Conservation (phyloP, 2,329 filamentous ascomycete species). For the Byssochlamys sp. region DNA sequence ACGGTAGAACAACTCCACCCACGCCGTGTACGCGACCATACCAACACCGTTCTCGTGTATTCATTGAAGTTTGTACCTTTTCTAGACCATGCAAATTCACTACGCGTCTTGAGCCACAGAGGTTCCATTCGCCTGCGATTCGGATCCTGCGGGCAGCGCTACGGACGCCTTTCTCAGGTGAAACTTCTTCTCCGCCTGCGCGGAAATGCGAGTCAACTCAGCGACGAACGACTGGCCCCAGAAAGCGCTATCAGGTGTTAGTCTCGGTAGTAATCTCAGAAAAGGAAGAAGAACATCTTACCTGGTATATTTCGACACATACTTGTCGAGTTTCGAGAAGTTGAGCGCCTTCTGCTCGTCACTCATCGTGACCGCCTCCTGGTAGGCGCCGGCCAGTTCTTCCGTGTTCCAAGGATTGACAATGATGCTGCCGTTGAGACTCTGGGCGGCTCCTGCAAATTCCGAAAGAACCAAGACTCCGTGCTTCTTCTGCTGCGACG, state of each 20-base stretch:
- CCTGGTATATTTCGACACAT: conserved; percentile 90
- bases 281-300: conserved; percentile 18
- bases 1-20: not conserved
- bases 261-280: not conserved
- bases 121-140: conserved; percentile 10
- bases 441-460: conserved; percentile 87
- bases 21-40: not conserved
- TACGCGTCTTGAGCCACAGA: not conserved
- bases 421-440: conserved; percentile 77
- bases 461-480: conserved; percentile 88
- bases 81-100: not conserved
- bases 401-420: conserved; percentile 97
- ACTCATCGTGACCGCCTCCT: conserved; percentile 89
- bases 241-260: conserved; percentile 53
- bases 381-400: conserved; percentile 81
- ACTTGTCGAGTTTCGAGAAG: conserved; percentile 79
- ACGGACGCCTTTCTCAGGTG: conserved; percentile 21
- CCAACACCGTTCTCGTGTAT: not conserved
- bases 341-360: conserved; percentile 72
- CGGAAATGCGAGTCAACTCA: conserved; percentile 59
- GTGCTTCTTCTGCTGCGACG: conserved; percentile 74
- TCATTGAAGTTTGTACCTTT: not conserved
- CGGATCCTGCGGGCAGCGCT: conserved; percentile 5
- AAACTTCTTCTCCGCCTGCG: conserved; percentile 27
- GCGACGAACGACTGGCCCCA: conserved; percentile 84